Percentiles rank a stretch among this genome's conserved stretches.
phyloP scores from a whole-genome alignment of 495 filamentous ascomycete genomes.

The Thermochaetoides thermophila region DNA sequence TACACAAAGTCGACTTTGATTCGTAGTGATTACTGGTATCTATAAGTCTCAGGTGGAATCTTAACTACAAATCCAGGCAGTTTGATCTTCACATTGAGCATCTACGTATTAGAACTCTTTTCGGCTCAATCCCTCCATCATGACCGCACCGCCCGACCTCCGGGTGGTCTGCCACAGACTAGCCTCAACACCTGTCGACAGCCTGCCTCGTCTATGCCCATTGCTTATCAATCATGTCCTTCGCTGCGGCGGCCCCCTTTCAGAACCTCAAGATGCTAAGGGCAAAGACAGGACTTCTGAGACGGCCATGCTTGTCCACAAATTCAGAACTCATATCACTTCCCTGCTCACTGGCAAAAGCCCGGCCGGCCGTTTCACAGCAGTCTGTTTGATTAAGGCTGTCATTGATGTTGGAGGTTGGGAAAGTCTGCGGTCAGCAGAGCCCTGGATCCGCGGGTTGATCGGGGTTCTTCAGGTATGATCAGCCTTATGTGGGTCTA shows the following conservation, averaged over 20 bases:
- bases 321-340: constrained; percentile 61
- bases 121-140: neutral
- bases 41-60: no score
- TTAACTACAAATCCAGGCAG: no score
- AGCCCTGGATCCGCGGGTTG: constrained; percentile 57
- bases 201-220: constrained; percentile 49
- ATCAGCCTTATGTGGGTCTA: no score
- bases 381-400: constrained; percentile 63
- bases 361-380: constrained; percentile 58
- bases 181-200: constrained; percentile 43
- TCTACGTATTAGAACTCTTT: no score
- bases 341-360: constrained; percentile 59
- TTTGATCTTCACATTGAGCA: no score
- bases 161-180: constrained; percentile 53
- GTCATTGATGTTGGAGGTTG: constrained; percentile 65
- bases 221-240: constrained; percentile 44
- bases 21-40: no score
- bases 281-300: constrained; percentile 43
- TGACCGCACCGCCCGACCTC: constrained; percentile 32
- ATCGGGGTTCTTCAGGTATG: constrained; percentile 55
- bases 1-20: no score
- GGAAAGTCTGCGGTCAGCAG: constrained; percentile 55
- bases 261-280: constrained; percentile 32
- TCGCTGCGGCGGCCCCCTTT: constrained; percentile 44
- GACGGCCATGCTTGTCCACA: constrained; percentile 51